Percentiles rank a stretch among this genome's conserved stretches.
These are phyloP conservation scores for Coemansia sp. DNA, from an alignment of 192 early-diverging fungal genomes.

Conservation along the genomic window DNA sequence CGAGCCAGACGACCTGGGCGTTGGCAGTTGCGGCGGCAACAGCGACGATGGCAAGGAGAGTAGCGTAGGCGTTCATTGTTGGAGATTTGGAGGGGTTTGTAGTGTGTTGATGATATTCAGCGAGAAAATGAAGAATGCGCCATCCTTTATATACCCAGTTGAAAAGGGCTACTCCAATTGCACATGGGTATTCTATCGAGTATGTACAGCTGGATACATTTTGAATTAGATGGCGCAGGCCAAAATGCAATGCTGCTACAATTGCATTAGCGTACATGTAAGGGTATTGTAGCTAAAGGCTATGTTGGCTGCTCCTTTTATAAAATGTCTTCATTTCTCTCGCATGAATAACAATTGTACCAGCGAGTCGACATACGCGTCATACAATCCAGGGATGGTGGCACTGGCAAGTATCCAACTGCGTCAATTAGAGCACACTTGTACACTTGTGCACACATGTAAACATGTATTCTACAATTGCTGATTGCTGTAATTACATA, in stretches of 20 bases:
- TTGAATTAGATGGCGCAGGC: too few relatives aligned
- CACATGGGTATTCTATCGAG: neutral
- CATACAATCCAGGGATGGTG: neutral
- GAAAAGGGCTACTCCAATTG: neutral
- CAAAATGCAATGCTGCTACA: neutral
- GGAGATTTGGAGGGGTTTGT: neutral
- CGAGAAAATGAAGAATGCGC: neutral
- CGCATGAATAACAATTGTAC: neutral
- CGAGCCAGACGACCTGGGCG: constrained; percentile 19
- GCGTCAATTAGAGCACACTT: neutral
- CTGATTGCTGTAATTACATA: too few relatives aligned
- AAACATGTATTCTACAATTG: neutral
- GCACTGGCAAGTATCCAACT: neutral
- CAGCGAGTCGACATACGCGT: neutral
- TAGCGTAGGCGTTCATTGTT: constrained; percentile 19
- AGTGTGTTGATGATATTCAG: neutral
- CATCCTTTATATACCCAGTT: neutral
- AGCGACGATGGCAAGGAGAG: constrained; percentile 17
- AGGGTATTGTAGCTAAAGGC: neutral
- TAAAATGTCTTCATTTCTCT: too few relatives aligned
- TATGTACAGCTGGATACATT: neutral
- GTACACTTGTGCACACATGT: neutral
- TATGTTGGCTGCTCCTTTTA: too few relatives aligned
- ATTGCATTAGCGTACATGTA: neutral
- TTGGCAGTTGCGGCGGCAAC: constrained; percentile 14